These are phyloP conservation scores for Cystobasidium ongulense DNA, from an alignment of 768 basidiomycete genomes.

Conservation along the genomic window DNA sequence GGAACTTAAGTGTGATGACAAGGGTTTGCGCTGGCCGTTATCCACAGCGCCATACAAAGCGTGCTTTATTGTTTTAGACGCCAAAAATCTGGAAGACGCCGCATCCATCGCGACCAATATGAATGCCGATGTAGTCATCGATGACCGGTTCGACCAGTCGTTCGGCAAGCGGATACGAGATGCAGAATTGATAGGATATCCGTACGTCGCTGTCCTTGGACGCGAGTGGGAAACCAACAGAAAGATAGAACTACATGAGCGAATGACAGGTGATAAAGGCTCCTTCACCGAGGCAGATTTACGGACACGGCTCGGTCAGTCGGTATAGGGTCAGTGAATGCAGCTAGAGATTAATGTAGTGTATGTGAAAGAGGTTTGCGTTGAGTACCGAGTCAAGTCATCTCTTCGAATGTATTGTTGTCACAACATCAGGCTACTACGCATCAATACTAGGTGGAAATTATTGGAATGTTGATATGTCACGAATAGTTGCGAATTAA, in stretches of 20 bases:
- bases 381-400: not conserved
- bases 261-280: conserved; percentile 3
- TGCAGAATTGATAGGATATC: conserved; percentile 30
- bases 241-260: conserved; percentile 15
- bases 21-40: conserved; percentile 30
- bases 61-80: conserved; percentile 5
- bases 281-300: not conserved
- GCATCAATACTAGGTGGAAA: not conserved
- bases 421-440: not conserved
- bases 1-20: conserved; percentile 17
- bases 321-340: not conserved
- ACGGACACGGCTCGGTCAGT: not conserved
- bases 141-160: conserved; percentile 20
- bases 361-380: not conserved
- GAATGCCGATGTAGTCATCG: conserved; percentile 13
- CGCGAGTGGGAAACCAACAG: conserved; percentile 12
- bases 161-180: conserved; percentile 31
- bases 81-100: not conserved
- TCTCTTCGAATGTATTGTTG: not conserved
- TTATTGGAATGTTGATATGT: not conserved
- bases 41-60: conserved; percentile 20
- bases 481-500: conserved; percentile 8
- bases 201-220: conserved; percentile 19
- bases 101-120: not conserved
- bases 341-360: not conserved